These are phyloP conservation scores for Fusarium sp. DNA, from an alignment of 2,329 filamentous ascomycete genomes.

Conservation along the genomic window DNA sequence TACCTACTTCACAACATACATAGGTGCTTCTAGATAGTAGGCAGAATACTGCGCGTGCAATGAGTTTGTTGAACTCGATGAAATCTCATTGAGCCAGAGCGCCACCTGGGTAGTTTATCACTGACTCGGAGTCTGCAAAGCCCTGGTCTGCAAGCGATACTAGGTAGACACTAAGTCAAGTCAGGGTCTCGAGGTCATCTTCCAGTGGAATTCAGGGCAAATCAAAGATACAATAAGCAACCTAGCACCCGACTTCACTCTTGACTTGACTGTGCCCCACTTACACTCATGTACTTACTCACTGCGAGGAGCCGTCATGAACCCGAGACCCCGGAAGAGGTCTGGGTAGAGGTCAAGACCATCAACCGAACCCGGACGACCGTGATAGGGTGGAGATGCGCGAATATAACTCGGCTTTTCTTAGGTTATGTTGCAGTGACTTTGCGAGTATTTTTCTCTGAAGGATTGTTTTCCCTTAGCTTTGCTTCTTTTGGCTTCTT, in stretches of 20 bases:
- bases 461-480: background rate
- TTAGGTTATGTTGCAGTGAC: background rate
- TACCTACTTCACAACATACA: background rate
- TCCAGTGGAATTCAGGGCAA: constrained; percentile 33
- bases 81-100: background rate
- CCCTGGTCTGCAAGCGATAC: background rate
- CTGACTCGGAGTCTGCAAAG: constrained; percentile 20
- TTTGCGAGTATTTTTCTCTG: constrained; percentile 2
- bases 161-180: background rate
- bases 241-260: background rate
- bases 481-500: background rate
- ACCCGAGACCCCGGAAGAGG: constrained; percentile 24
- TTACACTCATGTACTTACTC: background rate
- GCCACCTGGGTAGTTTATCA: background rate
- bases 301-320: constrained; percentile 29
- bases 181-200: constrained; percentile 2
- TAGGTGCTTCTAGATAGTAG: background rate
- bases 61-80: background rate
- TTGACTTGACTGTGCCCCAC: constrained; percentile 6
- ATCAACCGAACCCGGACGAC: constrained; percentile 29
- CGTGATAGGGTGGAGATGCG: constrained; percentile 50
- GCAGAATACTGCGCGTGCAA: background rate
- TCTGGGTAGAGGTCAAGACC: constrained; percentile 1
- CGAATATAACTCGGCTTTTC: constrained; percentile 51
- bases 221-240: constrained; percentile 2